These are phyloP conservation scores for Adansonia digitata DNA, from an alignment of 345 rosid species.

Conservation along the genomic window DNA sequence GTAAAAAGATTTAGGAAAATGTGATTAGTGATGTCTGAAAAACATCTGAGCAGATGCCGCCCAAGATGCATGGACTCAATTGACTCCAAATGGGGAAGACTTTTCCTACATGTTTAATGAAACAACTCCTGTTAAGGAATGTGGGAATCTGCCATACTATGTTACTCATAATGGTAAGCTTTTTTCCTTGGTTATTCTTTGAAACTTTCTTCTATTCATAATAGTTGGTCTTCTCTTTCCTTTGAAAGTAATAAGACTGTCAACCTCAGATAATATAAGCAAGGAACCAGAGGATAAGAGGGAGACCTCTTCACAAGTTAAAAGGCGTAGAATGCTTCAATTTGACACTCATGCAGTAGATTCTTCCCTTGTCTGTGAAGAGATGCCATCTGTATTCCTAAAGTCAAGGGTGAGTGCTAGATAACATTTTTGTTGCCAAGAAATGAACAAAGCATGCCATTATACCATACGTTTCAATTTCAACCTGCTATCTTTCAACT, in stretches of 20 bases:
- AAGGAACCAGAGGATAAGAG: slow-evolving; percentile 46
- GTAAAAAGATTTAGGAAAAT: neutral
- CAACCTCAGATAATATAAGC: slow-evolving; percentile 38
- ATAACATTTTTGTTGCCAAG: neutral
- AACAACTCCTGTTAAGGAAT: slow-evolving; percentile 83
- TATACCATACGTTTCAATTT: too few species aligned
- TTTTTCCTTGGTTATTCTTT: neutral
- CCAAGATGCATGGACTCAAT: slow-evolving; percentile 39
- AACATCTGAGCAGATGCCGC: slow-evolving; percentile 4
- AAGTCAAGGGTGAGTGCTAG: slow-evolving; percentile 56
- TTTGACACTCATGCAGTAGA: slow-evolving; percentile 57
- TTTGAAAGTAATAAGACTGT: neutral
- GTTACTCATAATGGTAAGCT: slow-evolving; percentile 37
- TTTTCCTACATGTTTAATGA: slow-evolving; percentile 74
- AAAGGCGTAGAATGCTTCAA: slow-evolving; percentile 91
- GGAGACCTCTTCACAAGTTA: slow-evolving; percentile 54
- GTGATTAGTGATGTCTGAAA: neutral
- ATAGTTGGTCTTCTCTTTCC: slow-evolving; percentile 16
- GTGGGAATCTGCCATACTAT: slow-evolving; percentile 63
- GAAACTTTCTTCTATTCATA: neutral
- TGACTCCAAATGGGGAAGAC: slow-evolving; percentile 65
- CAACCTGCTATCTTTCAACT: neutral
- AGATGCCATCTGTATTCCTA: slow-evolving; percentile 57
- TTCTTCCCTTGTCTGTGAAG: slow-evolving; percentile 53
- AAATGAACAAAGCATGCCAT: neutral